Evolutionary conservation across 192 early-diverging fungal genomes (phyloP).

Genomic region (Coemansia sp.): DNA sequence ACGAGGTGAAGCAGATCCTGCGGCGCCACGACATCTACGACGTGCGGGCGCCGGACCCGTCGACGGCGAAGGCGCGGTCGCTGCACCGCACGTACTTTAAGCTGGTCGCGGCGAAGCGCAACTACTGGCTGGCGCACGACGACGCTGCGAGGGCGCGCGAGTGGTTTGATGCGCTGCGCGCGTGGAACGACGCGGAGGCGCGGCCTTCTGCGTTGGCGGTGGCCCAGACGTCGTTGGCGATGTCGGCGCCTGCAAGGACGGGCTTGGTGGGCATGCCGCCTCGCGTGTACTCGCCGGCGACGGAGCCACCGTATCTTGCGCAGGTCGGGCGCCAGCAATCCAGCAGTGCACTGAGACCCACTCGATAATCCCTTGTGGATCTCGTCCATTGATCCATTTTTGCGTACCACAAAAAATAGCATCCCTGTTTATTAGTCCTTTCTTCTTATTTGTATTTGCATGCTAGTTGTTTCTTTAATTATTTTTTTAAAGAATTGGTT

Average conservation of each 20-base stretch:
- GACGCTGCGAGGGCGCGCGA: conserved; percentile 25
- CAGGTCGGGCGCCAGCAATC: background rate
- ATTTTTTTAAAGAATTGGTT: no score
- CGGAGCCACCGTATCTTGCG: background rate
- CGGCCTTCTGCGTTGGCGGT: background rate
- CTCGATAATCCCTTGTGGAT: background rate
- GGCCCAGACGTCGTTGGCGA: no score
- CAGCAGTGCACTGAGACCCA: background rate
- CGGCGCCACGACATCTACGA: conserved; percentile 35
- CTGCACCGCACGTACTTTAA: conserved; percentile 45
- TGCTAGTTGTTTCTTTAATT: no score
- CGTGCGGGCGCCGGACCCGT: conserved; percentile 45
- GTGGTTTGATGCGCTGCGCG: conserved; percentile 37
- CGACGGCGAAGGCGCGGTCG: conserved; percentile 45
- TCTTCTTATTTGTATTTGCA: background rate
- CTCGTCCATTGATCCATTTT: background rate
- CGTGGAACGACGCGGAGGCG: conserved; percentile 25
- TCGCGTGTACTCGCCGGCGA: conserved; percentile 3
- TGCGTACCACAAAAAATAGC: background rate
- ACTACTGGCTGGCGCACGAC: conserved; percentile 53
- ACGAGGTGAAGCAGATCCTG: conserved; percentile 52
- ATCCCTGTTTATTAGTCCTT: background rate
- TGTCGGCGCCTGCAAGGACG: background rate
- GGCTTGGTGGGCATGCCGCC: background rate
- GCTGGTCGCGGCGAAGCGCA: conserved; percentile 39